phyloP scores from a whole-genome alignment of 306 rosid genomes.

The Trifolium dubium region DNA sequence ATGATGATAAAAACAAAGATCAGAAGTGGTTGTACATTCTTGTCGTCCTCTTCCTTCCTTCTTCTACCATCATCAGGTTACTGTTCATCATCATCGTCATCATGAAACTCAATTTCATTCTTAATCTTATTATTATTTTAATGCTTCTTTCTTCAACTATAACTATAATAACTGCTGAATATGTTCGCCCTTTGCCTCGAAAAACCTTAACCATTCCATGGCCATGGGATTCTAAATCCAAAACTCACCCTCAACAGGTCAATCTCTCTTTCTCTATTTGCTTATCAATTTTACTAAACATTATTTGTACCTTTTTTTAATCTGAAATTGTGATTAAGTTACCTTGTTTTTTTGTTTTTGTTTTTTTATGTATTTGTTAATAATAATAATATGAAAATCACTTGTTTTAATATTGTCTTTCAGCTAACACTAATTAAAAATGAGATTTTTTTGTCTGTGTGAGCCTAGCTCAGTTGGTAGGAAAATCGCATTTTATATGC shows the following conservation, averaged over 20 bases:
- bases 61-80: background rate
- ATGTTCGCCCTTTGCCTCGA: constrained; percentile 80
- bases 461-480: no score
- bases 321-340: constrained; percentile 6
- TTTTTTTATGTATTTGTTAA: background rate
- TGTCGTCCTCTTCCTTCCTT: constrained; percentile 25
- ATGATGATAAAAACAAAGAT: constrained; percentile 10
- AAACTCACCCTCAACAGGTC: constrained; percentile 79
- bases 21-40: constrained; percentile 10
- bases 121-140: background rate
- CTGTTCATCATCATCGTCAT: constrained; percentile 4
- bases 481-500: no score
- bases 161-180: constrained; percentile 51
- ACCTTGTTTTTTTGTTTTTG: background rate
- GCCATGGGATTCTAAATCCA: constrained; percentile 49
- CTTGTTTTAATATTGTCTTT: background rate
- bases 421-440: background rate
- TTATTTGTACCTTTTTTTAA: background rate
- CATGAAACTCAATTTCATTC: constrained; percentile 54
- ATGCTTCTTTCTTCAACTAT: constrained; percentile 35
- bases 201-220: constrained; percentile 56
- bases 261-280: background rate
- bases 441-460: background rate
- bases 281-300: background rate
- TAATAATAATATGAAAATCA: background rate